Conservation (phyloP, 208 protist species). For the Leishmania tropica region DNA sequence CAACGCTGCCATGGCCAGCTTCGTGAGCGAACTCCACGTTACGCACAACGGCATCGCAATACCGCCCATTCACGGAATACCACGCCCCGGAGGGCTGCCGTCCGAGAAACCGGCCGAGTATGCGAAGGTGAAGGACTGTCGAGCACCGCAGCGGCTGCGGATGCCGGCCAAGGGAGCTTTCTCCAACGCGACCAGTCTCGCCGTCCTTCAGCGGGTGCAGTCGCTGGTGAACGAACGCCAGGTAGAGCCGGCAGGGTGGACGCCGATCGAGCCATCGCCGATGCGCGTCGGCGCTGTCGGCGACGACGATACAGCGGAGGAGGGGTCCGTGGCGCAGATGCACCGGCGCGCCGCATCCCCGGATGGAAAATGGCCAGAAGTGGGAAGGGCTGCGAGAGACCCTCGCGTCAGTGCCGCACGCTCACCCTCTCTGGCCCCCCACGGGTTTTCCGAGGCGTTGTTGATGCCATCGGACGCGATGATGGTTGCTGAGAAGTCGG, state of each 20-base stretch:
- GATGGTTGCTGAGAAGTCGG: conserved; percentile 4
- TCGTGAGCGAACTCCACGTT: not conserved
- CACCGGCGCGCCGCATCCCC: no score
- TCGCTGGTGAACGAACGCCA: conserved; percentile 16
- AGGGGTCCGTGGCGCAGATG: not conserved
- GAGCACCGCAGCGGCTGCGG: not conserved
- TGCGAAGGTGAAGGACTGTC: conserved; percentile 17
- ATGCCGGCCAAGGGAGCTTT: conserved; percentile 33
- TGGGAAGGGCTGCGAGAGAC: no score
- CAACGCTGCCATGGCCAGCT: not conserved
- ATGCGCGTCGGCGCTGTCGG: not conserved
- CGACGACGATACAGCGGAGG: not conserved
- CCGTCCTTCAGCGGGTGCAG: conserved; percentile 28
- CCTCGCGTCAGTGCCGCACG: not conserved
- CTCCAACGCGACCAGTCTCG: conserved; percentile 28
- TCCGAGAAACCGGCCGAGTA: conserved; percentile 4
- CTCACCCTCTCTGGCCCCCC: not conserved
- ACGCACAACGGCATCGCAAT: conserved; percentile 14
- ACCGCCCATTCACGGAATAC: conserved; percentile 22
- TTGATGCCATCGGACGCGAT: conserved; percentile 7
- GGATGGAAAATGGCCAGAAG: no score
- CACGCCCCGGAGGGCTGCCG: conserved; percentile 2
- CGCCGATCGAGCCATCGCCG: conserved; percentile 9
- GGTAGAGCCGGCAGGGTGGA: conserved; percentile 31
- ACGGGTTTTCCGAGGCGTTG: not conserved